Base-by-base conservation (phyloP, 1,139 yeast genomes). In the Blastobotrys arbuscula region DNA sequence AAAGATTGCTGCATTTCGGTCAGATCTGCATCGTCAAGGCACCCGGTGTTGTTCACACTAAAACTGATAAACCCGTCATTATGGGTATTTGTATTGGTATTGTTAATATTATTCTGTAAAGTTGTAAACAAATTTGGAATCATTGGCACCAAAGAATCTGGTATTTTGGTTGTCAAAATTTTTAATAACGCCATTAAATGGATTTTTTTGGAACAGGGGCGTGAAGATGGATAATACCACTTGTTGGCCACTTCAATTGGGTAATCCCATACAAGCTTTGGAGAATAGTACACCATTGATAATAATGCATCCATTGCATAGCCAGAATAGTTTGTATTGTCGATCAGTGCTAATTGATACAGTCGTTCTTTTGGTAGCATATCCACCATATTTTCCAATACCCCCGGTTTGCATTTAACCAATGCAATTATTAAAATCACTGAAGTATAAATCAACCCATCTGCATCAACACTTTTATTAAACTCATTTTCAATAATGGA, bases 1-100 rank as follows among this genome's bases (percentile, higher is more conserved):
- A 43, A 21, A 2, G 47, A 3, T 19, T 36, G 19, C 16, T 43
- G 47, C 47, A 43, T 43, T 10, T 36, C 47, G n/a, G 41, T 36
- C 30, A 43, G 23, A 30, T 43, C 47, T 10, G 37, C 21, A 20
- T 43, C 47, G 12, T 43, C 46, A 12, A 12, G n/a, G 10, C 6
- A 24, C 13, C 31, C 31, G 3, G 10, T 4, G 13, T 9, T 28
- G 12, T 9, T 28, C 6, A 18, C 15, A 16, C 5, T 10, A 16
- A 5, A 35, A 16, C 15, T 19, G 26, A 36, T n/a, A 36, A 36
- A 36, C 24, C 39, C 39, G 13, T 31, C 18, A n/a, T 31, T 18
- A n/a, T 31, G 35, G 8, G 16, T 36, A 24, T 21, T 19, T 4
- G 9, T 18, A 5, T 35, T 5, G 3, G 3, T 18, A 35, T 33